phyloP scores from a whole-genome alignment of 371 early-diverging fungal genomes.

The Zychaea mexicana region DNA sequence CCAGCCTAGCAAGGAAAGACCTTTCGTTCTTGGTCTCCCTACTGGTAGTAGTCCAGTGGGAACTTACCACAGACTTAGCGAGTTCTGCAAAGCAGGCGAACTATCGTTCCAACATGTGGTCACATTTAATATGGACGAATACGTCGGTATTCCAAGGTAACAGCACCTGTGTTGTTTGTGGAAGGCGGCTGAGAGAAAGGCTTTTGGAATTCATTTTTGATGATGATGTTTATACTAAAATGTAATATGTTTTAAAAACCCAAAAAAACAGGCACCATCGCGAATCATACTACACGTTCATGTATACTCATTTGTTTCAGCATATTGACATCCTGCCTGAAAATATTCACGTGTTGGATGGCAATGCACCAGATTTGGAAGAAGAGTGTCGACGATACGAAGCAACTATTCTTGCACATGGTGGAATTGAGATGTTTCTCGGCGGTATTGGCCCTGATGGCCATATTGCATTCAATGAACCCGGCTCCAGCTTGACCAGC shows the following conservation, averaged over 20 bases:
- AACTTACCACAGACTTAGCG: constrained; percentile 66
- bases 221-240: neutral
- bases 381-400: constrained; percentile 81
- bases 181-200: no score
- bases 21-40: constrained; percentile 88
- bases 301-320: constrained; percentile 85
- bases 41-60: constrained; percentile 88
- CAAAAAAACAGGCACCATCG: constrained; percentile 62
- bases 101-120: constrained; percentile 66
- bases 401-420: constrained; percentile 72
- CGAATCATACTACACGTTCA: constrained; percentile 88
- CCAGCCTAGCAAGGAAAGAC: constrained; percentile 72
- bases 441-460: constrained; percentile 90
- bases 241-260: constrained; percentile 16
- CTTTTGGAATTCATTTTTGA: neutral
- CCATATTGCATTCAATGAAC: constrained; percentile 92
- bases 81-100: constrained; percentile 60
- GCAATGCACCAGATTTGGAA: constrained; percentile 82
- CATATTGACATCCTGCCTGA: constrained; percentile 79
- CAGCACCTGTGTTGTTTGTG: no score
- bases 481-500: constrained; percentile 85
- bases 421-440: constrained; percentile 85
- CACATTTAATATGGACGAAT: constrained; percentile 83
- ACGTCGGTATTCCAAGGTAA: constrained; percentile 48
- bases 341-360: constrained; percentile 84